phyloP scores from a whole-genome alignment of 2,329 filamentous ascomycete genomes.

The Alternaria conjuncta region DNA sequence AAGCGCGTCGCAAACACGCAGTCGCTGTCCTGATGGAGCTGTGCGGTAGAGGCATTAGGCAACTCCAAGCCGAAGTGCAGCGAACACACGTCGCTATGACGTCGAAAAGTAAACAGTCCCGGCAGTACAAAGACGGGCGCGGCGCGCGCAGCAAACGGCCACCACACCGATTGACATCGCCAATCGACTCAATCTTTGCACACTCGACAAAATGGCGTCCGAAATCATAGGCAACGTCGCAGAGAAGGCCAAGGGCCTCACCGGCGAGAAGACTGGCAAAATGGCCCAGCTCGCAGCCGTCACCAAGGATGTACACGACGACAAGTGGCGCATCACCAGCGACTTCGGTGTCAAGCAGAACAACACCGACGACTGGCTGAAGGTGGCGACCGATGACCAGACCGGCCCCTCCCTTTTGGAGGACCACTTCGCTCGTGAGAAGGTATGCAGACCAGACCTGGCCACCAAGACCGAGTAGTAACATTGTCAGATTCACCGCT shows the following conservation, averaged over 20 bases:
- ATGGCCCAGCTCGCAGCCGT: conserved; percentile 65
- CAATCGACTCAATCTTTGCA: conserved; percentile 7
- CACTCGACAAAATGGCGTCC: conserved; percentile 36
- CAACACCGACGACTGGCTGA: conserved; percentile 80
- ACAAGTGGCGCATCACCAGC: conserved; percentile 69
- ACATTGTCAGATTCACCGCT: conserved; percentile 68
- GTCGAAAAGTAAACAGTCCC: conserved; percentile 22
- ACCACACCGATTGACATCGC: conserved; percentile 6
- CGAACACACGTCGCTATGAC: conserved; percentile 27
- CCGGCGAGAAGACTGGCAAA: conserved; percentile 58
- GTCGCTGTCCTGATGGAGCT: conserved; percentile 15
- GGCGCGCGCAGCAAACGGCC: background rate
- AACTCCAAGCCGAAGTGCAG: conserved; percentile 14
- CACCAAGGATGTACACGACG: conserved; percentile 63
- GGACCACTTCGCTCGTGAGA: conserved; percentile 75
- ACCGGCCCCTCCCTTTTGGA: conserved; percentile 74
- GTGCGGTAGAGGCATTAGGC: conserved; percentile 16
- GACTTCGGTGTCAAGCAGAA: conserved; percentile 78
- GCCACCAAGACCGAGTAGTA: background rate
- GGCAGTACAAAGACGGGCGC: conserved; percentile 13
- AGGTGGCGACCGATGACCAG: conserved; percentile 65
- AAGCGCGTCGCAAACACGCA: conserved; percentile 16
- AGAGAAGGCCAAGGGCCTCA: conserved; percentile 43
- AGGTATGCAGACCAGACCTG: conserved; percentile 56
- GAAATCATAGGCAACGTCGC: conserved; percentile 35